These are phyloP conservation scores for Andrographis paniculata DNA, from an alignment of 305 asterid species.

Conservation along the genomic window DNA sequence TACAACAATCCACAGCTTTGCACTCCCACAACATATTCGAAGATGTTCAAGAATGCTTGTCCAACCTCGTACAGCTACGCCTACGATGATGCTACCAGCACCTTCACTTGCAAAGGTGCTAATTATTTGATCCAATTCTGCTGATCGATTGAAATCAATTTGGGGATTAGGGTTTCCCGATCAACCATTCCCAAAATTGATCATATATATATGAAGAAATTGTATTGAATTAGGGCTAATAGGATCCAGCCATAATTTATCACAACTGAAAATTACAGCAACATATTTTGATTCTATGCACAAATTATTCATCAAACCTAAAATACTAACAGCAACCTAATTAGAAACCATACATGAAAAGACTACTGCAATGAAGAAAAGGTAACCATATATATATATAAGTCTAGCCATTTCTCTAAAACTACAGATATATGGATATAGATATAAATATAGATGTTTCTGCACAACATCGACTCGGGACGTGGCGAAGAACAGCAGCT, in stretches of 20 bases:
- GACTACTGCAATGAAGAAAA: neutral
- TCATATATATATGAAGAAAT: too few species aligned
- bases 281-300: neutral
- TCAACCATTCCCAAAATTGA: too few species aligned
- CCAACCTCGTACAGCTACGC: slow-evolving; percentile 54
- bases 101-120: slow-evolving; percentile 45
- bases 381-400: neutral
- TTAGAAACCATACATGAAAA: neutral
- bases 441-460: too few species aligned
- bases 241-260: too few species aligned
- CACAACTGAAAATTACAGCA: neutral
- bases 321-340: neutral
- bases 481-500: too few species aligned
- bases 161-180: too few species aligned
- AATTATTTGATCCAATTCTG: slow-evolving; percentile 44
- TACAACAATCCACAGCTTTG: slow-evolving; percentile 35
- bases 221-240: too few species aligned
- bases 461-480: neutral
- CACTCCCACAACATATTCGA: slow-evolving; percentile 40
- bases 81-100: slow-evolving; percentile 51
- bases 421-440: neutral
- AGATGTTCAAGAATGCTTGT: slow-evolving; percentile 47
- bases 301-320: neutral
- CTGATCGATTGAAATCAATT: slow-evolving; percentile 5
- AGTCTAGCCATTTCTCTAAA: neutral